Base-by-base conservation (phyloP, 805 yeast genomes). In the Yamadazyma paraphyllophila region DNA sequence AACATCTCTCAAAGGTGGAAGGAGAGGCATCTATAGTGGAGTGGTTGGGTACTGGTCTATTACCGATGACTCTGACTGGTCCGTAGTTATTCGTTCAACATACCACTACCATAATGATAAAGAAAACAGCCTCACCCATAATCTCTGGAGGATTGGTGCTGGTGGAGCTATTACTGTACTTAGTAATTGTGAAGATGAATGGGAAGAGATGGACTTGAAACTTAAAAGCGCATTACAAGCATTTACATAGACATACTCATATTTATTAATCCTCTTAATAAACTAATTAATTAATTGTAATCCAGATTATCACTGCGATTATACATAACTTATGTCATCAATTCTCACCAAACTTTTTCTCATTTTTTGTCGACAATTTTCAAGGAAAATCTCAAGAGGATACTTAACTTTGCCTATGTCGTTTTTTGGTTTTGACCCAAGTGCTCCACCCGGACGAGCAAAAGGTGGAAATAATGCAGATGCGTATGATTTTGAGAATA, bases 121-220 rank as follows among this genome's bases (percentile, higher is more conserved):
- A 8, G 62, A 56, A 13, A 61, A 69, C 39, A 50, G 44, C n/a
- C 46, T 35, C 3, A 41, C 29, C 10, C 43, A 41, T 16, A 58
- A 61, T 7, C 58, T 67, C 5, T 94, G 96, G 96, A 73, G 89
- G 50, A 80, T 92, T 44, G 99, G 99, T 1, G 99, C 99, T 7
- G 99, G 99, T 12, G 99, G 99, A 3, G 99, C 98, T 13, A 82
- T 94, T 37, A 94, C 98, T 0, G 91, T 90, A 2, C 69, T 94
- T 49, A 88, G 97, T 60, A 81, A 88, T 20, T 69, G 74, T n/a
- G 80, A 79, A 17, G 92, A 84, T 2, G 99, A 94, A 63, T 88
- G 94, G 85, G 90, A 88, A 26, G 99, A 94, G 61, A 85, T 94
- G 96, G 63, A 74, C 39, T 68, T 85, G 10, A 94, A 94, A 63